Percentiles rank a stretch among this genome's conserved stretches.
These are phyloP conservation scores for Clausena lansium DNA, from an alignment of 345 rosid species.

Conservation along the genomic window DNA sequence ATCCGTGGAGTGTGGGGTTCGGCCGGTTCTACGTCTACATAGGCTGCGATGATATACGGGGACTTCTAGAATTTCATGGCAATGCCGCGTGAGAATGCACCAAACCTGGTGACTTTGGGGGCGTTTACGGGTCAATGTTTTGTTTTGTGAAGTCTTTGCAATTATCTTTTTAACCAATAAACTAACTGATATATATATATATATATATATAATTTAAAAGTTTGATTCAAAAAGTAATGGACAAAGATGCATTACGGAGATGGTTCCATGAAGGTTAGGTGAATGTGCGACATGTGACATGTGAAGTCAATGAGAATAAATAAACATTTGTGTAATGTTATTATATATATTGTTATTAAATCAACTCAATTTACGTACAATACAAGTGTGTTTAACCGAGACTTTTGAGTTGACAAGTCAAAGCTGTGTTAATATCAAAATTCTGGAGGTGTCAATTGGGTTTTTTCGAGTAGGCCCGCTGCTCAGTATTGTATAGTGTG, in stretches of 20 bases:
- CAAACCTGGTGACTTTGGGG: constrained; percentile 19
- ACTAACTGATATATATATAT: no score
- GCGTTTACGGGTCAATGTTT: constrained; percentile 1
- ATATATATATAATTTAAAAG: neutral
- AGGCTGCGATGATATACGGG: constrained; percentile 6
- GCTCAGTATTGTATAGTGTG: no score
- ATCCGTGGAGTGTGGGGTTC: neutral
- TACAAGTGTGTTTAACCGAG: no score
- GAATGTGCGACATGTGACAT: neutral
- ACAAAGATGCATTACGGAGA: neutral
- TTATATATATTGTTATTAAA: no score
- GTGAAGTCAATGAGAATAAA: neutral
- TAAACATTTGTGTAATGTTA: no score
- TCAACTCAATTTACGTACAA: neutral
- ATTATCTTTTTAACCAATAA: no score
- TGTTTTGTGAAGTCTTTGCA: neutral
- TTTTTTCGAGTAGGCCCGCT: neutral
- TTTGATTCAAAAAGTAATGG: neutral
- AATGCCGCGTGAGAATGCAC: constrained; percentile 25
- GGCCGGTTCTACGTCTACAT: neutral
- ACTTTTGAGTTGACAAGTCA: neutral
- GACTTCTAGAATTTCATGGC: constrained; percentile 6
- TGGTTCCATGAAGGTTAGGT: constrained; percentile 5
- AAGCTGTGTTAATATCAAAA: neutral
- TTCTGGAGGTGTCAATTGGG: neutral